These are phyloP conservation scores for Echinochloa phyllopogon DNA, from an alignment of 176 grass and related monocot genomes.

Conservation along the genomic window DNA sequence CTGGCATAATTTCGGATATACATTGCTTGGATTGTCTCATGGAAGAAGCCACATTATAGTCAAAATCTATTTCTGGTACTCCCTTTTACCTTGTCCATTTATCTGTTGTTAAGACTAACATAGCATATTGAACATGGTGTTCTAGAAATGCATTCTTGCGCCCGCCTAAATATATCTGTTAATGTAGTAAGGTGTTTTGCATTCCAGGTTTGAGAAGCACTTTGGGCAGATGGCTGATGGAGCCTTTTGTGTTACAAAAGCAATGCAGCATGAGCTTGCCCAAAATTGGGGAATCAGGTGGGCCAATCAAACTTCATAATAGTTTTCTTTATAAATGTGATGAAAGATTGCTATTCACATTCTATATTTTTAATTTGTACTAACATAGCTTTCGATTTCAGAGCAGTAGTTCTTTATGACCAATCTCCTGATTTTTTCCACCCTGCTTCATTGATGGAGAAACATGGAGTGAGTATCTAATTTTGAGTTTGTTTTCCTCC, in stretches of 20 bases:
- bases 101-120: conserved; percentile 24
- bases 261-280: conserved; percentile 98
- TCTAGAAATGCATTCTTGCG: neutral
- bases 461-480: conserved; percentile 69
- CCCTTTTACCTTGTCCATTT: neutral
- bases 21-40: conserved; percentile 88
- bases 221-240: conserved; percentile 87
- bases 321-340: neutral
- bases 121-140: conserved; percentile 29
- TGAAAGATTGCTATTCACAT: neutral
- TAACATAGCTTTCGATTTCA: conserved; percentile 49
- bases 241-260: conserved; percentile 89
- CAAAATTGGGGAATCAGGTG: conserved; percentile 99
- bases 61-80: conserved; percentile 88
- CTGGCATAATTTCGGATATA: conserved; percentile 99
- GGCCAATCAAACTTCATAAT: conserved; percentile 16
- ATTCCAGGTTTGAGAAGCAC: conserved; percentile 87
- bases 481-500: neutral
- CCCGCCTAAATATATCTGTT: conserved; percentile 31
- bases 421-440: conserved; percentile 97
- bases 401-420: conserved; percentile 92
- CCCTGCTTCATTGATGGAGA: conserved; percentile 78
- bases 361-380: conserved; percentile 6
- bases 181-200: neutral
- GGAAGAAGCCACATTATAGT: conserved; percentile 91